A percentile compares a stretch with the other conserved stretches of the same genome.
These are phyloP conservation scores for Ziziphus jujuba DNA, from an alignment of 306 rosid genomes.

Conservation along the genomic window DNA sequence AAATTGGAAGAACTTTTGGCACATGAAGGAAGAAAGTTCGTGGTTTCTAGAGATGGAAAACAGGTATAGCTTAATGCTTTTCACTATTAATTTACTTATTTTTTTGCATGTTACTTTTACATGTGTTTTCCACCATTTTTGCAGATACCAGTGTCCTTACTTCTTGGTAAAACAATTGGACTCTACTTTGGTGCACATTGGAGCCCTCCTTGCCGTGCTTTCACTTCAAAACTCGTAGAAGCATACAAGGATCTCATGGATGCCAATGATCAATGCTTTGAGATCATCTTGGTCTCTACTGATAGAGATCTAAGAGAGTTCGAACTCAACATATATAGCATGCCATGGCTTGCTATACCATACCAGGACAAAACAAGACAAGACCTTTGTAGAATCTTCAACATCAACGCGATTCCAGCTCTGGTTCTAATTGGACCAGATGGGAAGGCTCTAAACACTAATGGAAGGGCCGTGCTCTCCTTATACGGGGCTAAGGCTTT, in stretches of 20 bases:
- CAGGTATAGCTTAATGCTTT: constrained; percentile 41
- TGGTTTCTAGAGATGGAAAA: constrained; percentile 54
- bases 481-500: constrained; percentile 82
- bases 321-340: constrained; percentile 43
- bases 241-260: constrained; percentile 55
- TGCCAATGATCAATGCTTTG: constrained; percentile 39
- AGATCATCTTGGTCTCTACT: constrained; percentile 71
- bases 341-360: constrained; percentile 89
- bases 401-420: constrained; percentile 69
- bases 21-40: constrained; percentile 52
- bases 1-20: constrained; percentile 60
- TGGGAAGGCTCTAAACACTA: constrained; percentile 52
- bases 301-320: constrained; percentile 74
- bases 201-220: constrained; percentile 84
- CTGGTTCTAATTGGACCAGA: constrained; percentile 72
- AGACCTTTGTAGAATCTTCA: constrained; percentile 71
- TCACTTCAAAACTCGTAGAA: constrained; percentile 62
- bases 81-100: too few species aligned
- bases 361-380: constrained; percentile 68
- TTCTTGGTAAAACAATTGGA: constrained; percentile 76
- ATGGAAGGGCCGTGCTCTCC: constrained; percentile 61
- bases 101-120: too few species aligned
- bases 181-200: constrained; percentile 79
- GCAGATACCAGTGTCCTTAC: constrained; percentile 59
- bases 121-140: background rate